Conservation (phyloP, 2,329 filamentous ascomycete genomes). For the Scytalidium lignicola region DNA sequence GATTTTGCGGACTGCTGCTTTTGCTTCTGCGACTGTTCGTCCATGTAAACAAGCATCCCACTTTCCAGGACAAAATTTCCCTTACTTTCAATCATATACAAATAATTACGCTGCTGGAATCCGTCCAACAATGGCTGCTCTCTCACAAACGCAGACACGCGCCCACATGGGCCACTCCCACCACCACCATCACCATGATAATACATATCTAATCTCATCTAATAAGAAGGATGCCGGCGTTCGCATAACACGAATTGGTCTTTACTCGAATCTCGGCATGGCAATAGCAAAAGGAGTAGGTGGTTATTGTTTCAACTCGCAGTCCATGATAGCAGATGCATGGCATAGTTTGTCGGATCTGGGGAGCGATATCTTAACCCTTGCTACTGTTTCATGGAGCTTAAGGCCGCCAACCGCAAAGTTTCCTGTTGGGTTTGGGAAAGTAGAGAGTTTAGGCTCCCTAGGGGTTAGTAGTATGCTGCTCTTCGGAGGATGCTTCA, state of each 20-base stretch:
- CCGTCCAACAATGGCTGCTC: constrained; percentile 23
- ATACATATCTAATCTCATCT: constrained; percentile 70
- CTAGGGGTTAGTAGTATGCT: constrained; percentile 90
- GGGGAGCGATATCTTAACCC: constrained; percentile 88
- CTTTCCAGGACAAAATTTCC: constrained; percentile 17
- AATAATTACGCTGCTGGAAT: constrained; percentile 14
- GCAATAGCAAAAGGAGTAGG: constrained; percentile 88
- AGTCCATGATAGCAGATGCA: constrained; percentile 87
- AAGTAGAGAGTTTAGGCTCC: constrained; percentile 93
- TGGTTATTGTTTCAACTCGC: constrained; percentile 91
- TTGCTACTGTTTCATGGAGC: constrained; percentile 92
- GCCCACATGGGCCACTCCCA: constrained; percentile 51
- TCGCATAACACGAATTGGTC: constrained; percentile 83
- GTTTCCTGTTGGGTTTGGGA: constrained; percentile 91
- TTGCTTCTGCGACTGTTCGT: constrained; percentile 15
- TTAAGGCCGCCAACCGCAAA: constrained; percentile 75
- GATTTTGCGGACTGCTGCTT: constrained; percentile 24
- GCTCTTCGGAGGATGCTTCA: constrained; percentile 82
- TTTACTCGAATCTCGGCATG: constrained; percentile 90
- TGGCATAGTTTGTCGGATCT: constrained; percentile 95
- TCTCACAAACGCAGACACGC: constrained; percentile 26
- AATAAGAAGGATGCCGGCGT: constrained; percentile 92
- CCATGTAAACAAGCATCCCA: not conserved
- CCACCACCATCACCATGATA: constrained; percentile 77
- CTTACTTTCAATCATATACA: constrained; percentile 18